A percentile compares a stretch with the other conserved stretches of the same genome.
Conservation (phyloP, 2,329 filamentous ascomycete species). For the Trichophyton benhamiae region DNA sequence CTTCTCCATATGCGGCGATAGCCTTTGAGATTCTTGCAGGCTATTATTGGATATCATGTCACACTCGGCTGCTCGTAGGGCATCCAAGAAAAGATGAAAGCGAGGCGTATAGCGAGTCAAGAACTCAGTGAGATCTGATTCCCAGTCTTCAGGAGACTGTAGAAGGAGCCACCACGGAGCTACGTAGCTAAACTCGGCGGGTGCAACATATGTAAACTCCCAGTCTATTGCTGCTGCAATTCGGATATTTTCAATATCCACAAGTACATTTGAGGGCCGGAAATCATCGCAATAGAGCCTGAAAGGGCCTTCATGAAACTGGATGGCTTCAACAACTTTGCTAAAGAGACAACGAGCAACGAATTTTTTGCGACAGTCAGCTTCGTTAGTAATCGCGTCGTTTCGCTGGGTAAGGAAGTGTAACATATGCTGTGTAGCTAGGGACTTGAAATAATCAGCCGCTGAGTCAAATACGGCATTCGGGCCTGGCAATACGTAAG, state of each 20-base stretch:
- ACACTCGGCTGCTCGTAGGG: constrained; percentile 15
- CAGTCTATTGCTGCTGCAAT: constrained; percentile 19
- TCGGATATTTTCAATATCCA: constrained; percentile 14
- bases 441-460: constrained; percentile 8
- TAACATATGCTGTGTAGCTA: constrained; percentile 10
- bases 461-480: constrained; percentile 8
- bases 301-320: constrained; percentile 18
- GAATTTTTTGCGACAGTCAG: constrained; percentile 35
- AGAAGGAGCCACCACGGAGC: constrained; percentile 19
- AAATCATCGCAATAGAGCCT: constrained; percentile 21
- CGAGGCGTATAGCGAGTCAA: constrained; percentile 17
- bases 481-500: constrained; percentile 4
- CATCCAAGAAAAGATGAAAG: constrained; percentile 18
- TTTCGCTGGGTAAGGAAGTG: constrained; percentile 34
- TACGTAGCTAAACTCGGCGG: constrained; percentile 15
- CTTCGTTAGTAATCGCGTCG: constrained; percentile 25
- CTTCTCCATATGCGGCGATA: constrained; percentile 17
- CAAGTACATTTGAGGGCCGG: constrained; percentile 19
- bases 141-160: constrained; percentile 14
- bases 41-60: constrained; percentile 10
- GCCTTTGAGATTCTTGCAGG: constrained; percentile 11
- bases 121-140: constrained; percentile 17
- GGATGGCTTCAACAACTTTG: constrained; percentile 19
- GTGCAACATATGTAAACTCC: constrained; percentile 19
- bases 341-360: constrained; percentile 33